A percentile compares a stretch with the other conserved stretches of the same genome.
Evolutionary conservation across 257 asterid species (phyloP).

Genomic region (Asclepias syriaca): DNA sequence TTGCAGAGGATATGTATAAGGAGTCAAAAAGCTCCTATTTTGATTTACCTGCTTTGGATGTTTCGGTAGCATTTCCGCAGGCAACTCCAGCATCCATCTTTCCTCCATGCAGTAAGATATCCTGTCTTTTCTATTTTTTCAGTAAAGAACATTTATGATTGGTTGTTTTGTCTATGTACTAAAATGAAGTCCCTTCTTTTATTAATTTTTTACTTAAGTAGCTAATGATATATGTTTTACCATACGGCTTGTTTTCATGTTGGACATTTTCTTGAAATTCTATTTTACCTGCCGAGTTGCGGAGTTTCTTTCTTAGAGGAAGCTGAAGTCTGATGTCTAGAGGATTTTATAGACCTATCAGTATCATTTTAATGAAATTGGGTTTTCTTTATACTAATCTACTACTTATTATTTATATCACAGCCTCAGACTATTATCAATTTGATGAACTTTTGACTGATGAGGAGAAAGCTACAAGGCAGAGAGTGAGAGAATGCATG

Average conservation of each 20-base stretch:
- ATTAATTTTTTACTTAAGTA: neutral
- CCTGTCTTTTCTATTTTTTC: neutral
- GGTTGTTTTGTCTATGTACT: neutral
- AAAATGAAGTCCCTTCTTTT: neutral
- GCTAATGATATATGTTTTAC: neutral
- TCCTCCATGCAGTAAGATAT: constrained; percentile 67
- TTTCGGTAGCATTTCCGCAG: constrained; percentile 85
- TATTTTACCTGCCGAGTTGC: neutral
- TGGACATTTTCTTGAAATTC: neutral
- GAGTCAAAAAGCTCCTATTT: constrained; percentile 63
- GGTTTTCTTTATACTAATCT: constrained; percentile 6
- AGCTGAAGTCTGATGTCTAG: neutral
- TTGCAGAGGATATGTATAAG: constrained; percentile 47
- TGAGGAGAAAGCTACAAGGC: constrained; percentile 59
- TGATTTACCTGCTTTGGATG: constrained; percentile 73
- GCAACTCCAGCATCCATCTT: constrained; percentile 93
- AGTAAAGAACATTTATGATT: neutral
- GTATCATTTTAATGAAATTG: neutral
- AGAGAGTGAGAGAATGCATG: constrained; percentile 77
- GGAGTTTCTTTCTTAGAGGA: neutral
- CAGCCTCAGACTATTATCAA: constrained; percentile 92
- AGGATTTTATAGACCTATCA: neutral
- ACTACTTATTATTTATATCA: constrained; percentile 10
- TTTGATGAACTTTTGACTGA: constrained; percentile 75
- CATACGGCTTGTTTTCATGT: neutral